Conservation (phyloP, 2,329 filamentous ascomycete genomes). For the Cladosporium phlei region DNA sequence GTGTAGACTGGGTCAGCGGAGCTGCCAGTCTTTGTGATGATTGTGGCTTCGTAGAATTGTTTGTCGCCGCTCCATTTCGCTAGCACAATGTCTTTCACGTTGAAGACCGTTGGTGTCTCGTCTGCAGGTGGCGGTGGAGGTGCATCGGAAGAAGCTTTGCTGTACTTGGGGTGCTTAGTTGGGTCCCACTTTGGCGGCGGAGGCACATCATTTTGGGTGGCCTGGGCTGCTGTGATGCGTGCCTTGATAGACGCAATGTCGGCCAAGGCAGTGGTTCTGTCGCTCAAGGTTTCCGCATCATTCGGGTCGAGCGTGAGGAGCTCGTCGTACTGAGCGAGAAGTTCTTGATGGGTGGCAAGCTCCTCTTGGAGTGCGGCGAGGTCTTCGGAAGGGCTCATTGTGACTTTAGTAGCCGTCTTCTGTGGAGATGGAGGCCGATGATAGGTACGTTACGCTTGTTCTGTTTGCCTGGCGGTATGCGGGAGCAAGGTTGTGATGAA, state of each 20-base stretch:
- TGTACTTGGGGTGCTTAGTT: conserved; percentile 67
- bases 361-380: conserved; percentile 73
- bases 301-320: conserved; percentile 56
- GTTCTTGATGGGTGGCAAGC: conserved; percentile 54
- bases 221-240: conserved; percentile 67
- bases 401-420: conserved; percentile 20
- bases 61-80: conserved; percentile 94
- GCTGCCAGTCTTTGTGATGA: conserved; percentile 90
- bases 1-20: conserved; percentile 87
- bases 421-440: conserved; percentile 1
- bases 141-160: conserved; percentile 28
- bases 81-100: conserved; percentile 83
- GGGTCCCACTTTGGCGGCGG: conserved; percentile 28
- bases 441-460: conserved; percentile 15
- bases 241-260: conserved; percentile 75
- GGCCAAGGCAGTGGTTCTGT: conserved; percentile 76
- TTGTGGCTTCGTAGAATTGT: conserved; percentile 83
- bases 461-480: neutral
- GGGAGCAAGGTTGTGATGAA: neutral
- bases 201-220: conserved; percentile 29
- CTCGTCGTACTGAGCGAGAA: conserved; percentile 24
- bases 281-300: conserved; percentile 69
- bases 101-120: conserved; percentile 54
- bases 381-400: conserved; percentile 36
- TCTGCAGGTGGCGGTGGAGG: conserved; percentile 33